Percentiles rank a stretch among this genome's conserved stretches.
Evolutionary conservation across 108 stramenopile species (phyloP).

Genomic region (Cylindrotheca closterium): DNA sequence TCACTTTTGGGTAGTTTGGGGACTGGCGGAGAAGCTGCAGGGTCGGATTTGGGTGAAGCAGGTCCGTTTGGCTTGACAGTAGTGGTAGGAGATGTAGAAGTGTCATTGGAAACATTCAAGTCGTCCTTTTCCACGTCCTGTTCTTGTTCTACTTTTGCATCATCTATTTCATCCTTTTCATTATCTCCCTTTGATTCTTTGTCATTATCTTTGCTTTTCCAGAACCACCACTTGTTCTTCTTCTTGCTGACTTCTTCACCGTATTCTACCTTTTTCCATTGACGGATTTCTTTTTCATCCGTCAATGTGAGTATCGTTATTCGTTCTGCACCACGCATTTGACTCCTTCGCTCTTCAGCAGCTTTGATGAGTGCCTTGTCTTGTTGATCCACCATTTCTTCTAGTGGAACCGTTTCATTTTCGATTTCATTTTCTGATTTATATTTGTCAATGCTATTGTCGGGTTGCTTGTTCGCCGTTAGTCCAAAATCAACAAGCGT

Average conservation of each 20-base stretch:
- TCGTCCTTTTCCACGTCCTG: background rate
- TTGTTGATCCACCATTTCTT: background rate
- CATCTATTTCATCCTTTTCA: background rate
- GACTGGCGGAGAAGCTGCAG: background rate
- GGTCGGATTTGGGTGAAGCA: background rate
- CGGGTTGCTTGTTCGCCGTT: constrained; percentile 24
- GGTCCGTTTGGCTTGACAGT: background rate
- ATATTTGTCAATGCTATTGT: no score
- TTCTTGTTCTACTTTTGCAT: background rate
- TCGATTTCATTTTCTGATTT: constrained; percentile 14
- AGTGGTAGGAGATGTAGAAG: background rate
- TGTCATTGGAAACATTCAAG: background rate
- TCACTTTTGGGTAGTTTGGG: constrained; percentile 19
- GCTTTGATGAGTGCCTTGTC: background rate
- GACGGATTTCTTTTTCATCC: constrained; percentile 7
- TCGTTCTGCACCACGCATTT: background rate
- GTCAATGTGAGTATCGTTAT: constrained; percentile 15
- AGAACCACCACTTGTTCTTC: constrained; percentile 9
- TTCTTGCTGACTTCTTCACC: constrained; percentile 1
- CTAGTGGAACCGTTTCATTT: background rate
- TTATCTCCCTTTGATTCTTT: background rate
- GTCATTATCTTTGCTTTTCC: constrained; percentile 6
- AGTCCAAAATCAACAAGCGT: constrained; percentile 57
- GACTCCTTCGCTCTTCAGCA: background rate
- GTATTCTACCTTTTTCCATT: constrained; percentile 28